Evolutionary conservation across 164 flowering plant species (phyloP).

Genomic region (Echeveria elegans): DNA sequence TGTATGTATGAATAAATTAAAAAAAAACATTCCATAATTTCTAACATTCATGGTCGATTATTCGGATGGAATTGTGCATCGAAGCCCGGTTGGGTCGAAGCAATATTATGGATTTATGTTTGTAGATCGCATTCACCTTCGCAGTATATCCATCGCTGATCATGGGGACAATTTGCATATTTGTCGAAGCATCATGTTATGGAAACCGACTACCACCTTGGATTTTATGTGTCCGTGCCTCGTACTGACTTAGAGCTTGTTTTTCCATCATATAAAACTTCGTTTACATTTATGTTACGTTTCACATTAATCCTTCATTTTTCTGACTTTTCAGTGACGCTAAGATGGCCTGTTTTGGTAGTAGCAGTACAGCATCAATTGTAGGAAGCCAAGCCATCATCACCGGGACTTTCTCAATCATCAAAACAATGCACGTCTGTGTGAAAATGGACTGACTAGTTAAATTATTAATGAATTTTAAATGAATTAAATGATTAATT

Average conservation of each 20-base stretch:
- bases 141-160: slow-evolving; percentile 70
- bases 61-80: too few species aligned
- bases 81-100: too few species aligned
- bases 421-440: slow-evolving; percentile 59
- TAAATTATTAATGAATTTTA: too few species aligned
- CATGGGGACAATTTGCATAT: slow-evolving; percentile 88
- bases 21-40: too few species aligned
- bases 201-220: slow-evolving; percentile 38
- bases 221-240: slow-evolving; percentile 73
- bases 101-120: too few species aligned
- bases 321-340: slow-evolving; percentile 25
- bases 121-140: slow-evolving; percentile 68
- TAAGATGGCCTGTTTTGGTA: slow-evolving; percentile 55
- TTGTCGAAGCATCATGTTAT: slow-evolving; percentile 57
- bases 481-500: too few species aligned
- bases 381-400: slow-evolving; percentile 72
- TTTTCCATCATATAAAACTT: neutral
- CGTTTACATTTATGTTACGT: neutral
- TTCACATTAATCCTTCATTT: too few species aligned
- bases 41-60: too few species aligned
- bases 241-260: slow-evolving; percentile 25
- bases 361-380: slow-evolving; percentile 54
- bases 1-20: too few species aligned
- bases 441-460: too few species aligned
- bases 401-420: slow-evolving; percentile 65